Evolutionary conservation across 371 early-diverging fungal species (phyloP).

Genomic region (Zychaea mexicana): DNA sequence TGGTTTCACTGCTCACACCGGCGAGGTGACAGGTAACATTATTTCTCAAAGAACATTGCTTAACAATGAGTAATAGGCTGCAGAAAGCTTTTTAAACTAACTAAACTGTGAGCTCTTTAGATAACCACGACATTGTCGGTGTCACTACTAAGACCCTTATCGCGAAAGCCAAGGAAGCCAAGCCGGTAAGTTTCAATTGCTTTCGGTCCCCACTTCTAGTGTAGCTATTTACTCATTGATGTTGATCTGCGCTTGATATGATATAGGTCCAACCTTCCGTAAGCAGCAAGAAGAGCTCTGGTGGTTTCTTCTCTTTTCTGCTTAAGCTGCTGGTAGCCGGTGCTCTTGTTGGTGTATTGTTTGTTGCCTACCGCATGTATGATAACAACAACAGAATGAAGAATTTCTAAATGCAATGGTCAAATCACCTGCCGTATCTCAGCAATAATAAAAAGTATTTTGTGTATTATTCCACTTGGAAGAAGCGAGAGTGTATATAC

Average conservation of each 20-base stretch:
- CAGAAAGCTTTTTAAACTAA: too few species aligned
- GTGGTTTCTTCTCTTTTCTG: constrained; percentile 51
- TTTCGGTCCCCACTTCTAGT: too few species aligned
- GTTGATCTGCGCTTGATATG: neutral
- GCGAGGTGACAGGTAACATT: constrained; percentile 76
- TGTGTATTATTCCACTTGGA: too few species aligned
- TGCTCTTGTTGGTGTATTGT: constrained; percentile 57
- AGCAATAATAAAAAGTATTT: too few species aligned
- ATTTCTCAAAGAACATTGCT: neutral
- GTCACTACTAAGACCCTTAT: constrained; percentile 55
- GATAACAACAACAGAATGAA: constrained; percentile 66
- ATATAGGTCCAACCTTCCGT: neutral
- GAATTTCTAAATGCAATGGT: constrained; percentile 61
- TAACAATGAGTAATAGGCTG: too few species aligned
- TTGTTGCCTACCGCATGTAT: constrained; percentile 60
- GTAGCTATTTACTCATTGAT: neutral
- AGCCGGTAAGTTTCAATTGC: constrained; percentile 13
- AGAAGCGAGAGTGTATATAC: too few species aligned
- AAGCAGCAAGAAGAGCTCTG: constrained; percentile 19
- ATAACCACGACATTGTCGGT: constrained; percentile 81
- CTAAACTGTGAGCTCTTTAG: constrained; percentile 25
- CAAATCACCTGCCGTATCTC: too few species aligned
- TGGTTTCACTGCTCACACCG: constrained; percentile 91
- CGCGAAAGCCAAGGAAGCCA: constrained; percentile 35
- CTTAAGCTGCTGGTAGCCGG: constrained; percentile 59